Evolutionary conservation across 2,329 filamentous ascomycete species (phyloP).

Genomic region (Sarocladium brachiariae): DNA sequence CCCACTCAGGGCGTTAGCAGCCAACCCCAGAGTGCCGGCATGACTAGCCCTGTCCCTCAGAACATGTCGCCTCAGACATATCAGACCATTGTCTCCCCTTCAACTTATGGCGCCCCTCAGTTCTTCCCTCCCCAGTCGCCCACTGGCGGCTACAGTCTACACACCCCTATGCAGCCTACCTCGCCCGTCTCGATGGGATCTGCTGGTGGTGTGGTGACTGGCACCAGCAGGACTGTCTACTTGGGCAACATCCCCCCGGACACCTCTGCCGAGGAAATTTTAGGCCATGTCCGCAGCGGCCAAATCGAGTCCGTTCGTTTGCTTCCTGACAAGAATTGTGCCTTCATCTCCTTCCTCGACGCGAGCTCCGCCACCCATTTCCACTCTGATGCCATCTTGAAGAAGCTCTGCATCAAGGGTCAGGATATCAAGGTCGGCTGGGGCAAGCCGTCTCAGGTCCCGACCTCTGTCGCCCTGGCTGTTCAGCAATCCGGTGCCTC

Average conservation of each 20-base stretch:
- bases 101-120: slow-evolving; percentile 72
- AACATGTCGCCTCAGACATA: slow-evolving; percentile 78
- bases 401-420: slow-evolving; percentile 96
- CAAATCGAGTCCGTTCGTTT: slow-evolving; percentile 99
- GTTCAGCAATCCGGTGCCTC: slow-evolving; percentile 97
- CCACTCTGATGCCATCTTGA: slow-evolving; percentile 98
- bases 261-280: slow-evolving; percentile 91
- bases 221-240: slow-evolving; percentile 94
- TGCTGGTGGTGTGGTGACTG: slow-evolving; percentile 62
- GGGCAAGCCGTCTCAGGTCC: slow-evolving; percentile 97
- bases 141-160: slow-evolving; percentile 61
- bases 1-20: slow-evolving; percentile 44
- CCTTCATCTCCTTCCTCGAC: slow-evolving; percentile 98
- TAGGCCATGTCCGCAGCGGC: slow-evolving; percentile 91
- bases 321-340: slow-evolving; percentile 97
- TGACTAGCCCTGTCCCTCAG: slow-evolving; percentile 69
- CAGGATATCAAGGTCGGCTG: slow-evolving; percentile 99
- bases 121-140: slow-evolving; percentile 88
- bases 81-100: slow-evolving; percentile 78
- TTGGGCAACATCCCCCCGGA: slow-evolving; percentile 98
- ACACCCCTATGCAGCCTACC: slow-evolving; percentile 54
- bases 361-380: slow-evolving; percentile 97
- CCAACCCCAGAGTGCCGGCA: slow-evolving; percentile 49
- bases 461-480: slow-evolving; percentile 92
- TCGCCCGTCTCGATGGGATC: slow-evolving; percentile 70